Conservation (phyloP, 805 yeast species). For the Metschnikowia reukaufii region DNA sequence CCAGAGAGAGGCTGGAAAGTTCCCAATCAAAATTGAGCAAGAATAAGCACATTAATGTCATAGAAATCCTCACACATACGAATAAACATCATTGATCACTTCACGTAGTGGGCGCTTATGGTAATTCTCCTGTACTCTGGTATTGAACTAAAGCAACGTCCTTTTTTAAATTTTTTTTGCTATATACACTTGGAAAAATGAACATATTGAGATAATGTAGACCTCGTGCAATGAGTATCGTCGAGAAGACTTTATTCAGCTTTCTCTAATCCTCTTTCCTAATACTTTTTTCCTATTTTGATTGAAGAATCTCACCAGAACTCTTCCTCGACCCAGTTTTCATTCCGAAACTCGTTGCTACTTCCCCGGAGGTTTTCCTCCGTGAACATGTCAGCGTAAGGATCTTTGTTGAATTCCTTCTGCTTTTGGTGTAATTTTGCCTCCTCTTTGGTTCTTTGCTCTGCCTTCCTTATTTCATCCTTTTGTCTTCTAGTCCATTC, state of each 20-base stretch:
- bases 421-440: slow-evolving; percentile 40
- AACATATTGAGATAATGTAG: too few species aligned
- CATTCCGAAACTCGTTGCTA: slow-evolving; percentile 48
- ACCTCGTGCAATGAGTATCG: too few species aligned
- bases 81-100: slow-evolving; percentile 5
- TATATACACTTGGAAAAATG: too few species aligned
- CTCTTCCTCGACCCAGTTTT: slow-evolving; percentile 56
- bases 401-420: slow-evolving; percentile 33
- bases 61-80: neutral
- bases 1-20: slow-evolving; percentile 63
- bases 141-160: neutral
- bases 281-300: neutral
- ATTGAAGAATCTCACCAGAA: slow-evolving; percentile 27
- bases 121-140: too few species aligned
- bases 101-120: neutral
- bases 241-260: too few species aligned
- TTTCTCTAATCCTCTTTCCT: neutral
- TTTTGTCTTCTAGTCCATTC: slow-evolving; percentile 40
- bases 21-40: slow-evolving; percentile 39
- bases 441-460: slow-evolving; percentile 32
- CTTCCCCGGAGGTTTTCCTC: slow-evolving; percentile 45
- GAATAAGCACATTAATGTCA: slow-evolving; percentile 12
- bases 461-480: slow-evolving; percentile 35
- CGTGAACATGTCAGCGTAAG: slow-evolving; percentile 46
- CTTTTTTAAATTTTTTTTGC: neutral